Conservation (phyloP, 805 yeast species). For the Saccharomycopsis oosterbeekiorum region DNA sequence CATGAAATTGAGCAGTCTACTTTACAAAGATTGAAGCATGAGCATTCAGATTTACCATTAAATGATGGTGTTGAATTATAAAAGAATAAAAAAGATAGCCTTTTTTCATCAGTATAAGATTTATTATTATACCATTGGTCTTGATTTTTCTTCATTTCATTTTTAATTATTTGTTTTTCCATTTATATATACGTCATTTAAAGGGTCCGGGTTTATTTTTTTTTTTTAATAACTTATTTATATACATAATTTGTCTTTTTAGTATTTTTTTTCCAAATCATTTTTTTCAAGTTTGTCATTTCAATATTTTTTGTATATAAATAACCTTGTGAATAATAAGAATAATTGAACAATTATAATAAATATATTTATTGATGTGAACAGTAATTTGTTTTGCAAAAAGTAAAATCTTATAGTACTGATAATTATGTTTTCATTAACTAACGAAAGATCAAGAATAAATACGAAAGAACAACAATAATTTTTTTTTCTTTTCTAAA, state of each 20-base stretch:
- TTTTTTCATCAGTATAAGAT: not conserved
- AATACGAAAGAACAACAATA: too few species aligned
- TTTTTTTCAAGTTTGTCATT: not conserved
- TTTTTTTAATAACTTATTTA: not conserved
- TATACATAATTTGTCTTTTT: not conserved
- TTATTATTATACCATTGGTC: not conserved
- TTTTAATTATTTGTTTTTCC: not conserved
- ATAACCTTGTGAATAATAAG: not conserved
- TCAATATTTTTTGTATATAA: not conserved
- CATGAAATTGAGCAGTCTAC: conserved; percentile 14
- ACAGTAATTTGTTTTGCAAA: too few species aligned
- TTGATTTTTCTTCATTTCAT: not conserved
- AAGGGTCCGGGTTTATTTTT: not conserved
- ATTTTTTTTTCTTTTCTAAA: too few species aligned
- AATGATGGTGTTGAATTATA: conserved; percentile 16
- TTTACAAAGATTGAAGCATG: conserved; percentile 17
- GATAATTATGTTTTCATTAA: too few species aligned
- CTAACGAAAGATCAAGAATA: too few species aligned
- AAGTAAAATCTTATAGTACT: too few species aligned
- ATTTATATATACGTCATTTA: not conserved
- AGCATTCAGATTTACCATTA: conserved; percentile 18
- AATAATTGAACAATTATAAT: too few species aligned
- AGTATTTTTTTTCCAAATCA: not conserved
- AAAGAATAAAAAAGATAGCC: not conserved
- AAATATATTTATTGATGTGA: too few species aligned